Evolutionary conservation across 495 filamentous ascomycete species (phyloP).

Genomic region (Neurospora sp.): DNA sequence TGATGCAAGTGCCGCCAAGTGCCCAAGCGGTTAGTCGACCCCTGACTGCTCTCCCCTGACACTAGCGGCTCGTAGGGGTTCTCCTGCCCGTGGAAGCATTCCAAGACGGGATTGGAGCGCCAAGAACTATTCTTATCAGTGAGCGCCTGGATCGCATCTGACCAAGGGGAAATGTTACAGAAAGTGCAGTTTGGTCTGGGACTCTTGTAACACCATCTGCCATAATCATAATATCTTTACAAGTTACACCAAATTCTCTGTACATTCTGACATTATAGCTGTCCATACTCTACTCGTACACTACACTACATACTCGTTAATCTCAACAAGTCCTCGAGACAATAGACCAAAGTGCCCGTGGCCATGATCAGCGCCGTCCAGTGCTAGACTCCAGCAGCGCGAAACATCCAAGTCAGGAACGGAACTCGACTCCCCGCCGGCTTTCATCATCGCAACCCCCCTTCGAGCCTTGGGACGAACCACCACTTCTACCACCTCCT

Average conservation of each 20-base stretch:
- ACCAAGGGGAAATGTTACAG: not conserved
- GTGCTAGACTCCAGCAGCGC: not conserved
- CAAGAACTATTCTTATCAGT: not conserved
- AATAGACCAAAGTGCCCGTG: not conserved
- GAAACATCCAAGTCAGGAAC: not conserved
- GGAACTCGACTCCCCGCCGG: not conserved
- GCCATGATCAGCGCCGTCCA: not conserved
- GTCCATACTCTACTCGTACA: not conserved
- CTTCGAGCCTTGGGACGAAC: not conserved
- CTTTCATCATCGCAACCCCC: not conserved
- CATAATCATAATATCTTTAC: not conserved
- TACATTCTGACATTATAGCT: not conserved
- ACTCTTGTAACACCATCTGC: not conserved
- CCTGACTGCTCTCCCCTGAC: not conserved
- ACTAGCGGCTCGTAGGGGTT: not conserved
- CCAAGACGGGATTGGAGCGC: not conserved
- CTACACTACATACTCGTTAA: not conserved
- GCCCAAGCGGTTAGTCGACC: not conserved
- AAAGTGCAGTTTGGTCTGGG: not conserved
- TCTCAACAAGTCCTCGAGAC: not conserved
- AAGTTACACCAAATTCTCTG: not conserved
- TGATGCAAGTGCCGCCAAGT: not conserved
- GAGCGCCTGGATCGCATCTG: not conserved
- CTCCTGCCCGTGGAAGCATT: not conserved
- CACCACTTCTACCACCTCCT: not conserved